These are phyloP conservation scores for Lecanicillium sp. DNA, from an alignment of 2,329 filamentous ascomycete species.

Conservation along the genomic window DNA sequence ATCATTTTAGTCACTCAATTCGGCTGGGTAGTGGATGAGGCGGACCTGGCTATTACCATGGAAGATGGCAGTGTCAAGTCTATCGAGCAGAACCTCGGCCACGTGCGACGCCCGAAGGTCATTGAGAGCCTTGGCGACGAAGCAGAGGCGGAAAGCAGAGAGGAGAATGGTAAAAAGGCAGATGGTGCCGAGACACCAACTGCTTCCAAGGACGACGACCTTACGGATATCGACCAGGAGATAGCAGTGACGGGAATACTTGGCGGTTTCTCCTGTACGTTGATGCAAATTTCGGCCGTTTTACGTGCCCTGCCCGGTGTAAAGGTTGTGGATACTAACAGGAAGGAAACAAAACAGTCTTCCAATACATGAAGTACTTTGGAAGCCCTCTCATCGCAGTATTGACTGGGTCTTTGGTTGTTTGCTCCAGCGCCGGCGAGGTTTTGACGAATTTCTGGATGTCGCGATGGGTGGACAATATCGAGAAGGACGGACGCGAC, in stretches of 20 bases:
- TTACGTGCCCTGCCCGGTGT: too few relatives aligned
- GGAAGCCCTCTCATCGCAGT: slow-evolving; percentile 35
- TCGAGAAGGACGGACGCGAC: slow-evolving; percentile 31
- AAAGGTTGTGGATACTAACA: too few relatives aligned
- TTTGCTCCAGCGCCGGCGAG: slow-evolving; percentile 31
- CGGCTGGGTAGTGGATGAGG: slow-evolving; percentile 43
- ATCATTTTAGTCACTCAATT: slow-evolving; percentile 50
- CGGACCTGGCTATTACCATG: slow-evolving; percentile 36
- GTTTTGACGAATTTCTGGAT: slow-evolving; percentile 40
- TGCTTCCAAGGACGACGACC: too few relatives aligned
- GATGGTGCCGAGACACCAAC: background rate
- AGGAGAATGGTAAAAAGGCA: background rate
- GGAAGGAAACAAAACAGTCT: slow-evolving; percentile 25
- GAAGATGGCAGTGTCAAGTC: slow-evolving; percentile 36
- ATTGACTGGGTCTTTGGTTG: slow-evolving; percentile 27
- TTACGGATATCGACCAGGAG: slow-evolving; percentile 2
- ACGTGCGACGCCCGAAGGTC: slow-evolving; percentile 35
- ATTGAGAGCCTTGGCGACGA: slow-evolving; percentile 14
- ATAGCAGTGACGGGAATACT: slow-evolving; percentile 20
- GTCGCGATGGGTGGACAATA: slow-evolving; percentile 45
- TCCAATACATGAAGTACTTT: slow-evolving; percentile 44
- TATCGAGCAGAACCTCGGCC: slow-evolving; percentile 36
- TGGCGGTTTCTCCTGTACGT: slow-evolving; percentile 15
- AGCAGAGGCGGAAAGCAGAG: background rate
- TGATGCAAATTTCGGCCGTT: too few relatives aligned